phyloP scores from a whole-genome alignment of 305 asterid genomes.

The Solanum chacoense region DNA sequence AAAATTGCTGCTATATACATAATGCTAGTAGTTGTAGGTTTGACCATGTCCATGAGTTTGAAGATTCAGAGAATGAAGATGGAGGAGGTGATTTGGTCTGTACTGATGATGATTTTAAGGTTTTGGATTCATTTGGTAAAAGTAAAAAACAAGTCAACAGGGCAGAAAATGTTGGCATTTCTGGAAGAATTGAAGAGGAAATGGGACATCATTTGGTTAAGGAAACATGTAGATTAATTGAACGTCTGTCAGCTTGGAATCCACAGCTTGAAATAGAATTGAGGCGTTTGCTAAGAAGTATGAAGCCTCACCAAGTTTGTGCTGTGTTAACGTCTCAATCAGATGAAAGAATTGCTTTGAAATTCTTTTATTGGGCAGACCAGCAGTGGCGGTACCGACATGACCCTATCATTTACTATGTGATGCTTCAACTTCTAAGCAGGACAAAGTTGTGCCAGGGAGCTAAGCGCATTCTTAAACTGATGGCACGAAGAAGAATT shows the following conservation, averaged over 20 bases:
- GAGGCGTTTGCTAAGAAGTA: conserved; percentile 53
- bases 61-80: conserved; percentile 30
- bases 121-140: conserved; percentile 34
- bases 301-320: conserved; percentile 68
- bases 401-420: conserved; percentile 55
- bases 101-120: conserved; percentile 39
- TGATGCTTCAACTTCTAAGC: conserved; percentile 64
- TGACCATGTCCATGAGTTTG: conserved; percentile 21
- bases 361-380: conserved; percentile 86
- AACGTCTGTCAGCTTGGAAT: conserved; percentile 49
- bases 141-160: background rate
- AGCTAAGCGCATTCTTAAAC: conserved; percentile 71
- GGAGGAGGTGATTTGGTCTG: conserved; percentile 23
- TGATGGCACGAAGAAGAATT: conserved; percentile 56
- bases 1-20: conserved; percentile 16
- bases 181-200: conserved; percentile 42
- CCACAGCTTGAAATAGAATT: conserved; percentile 62
- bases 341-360: conserved; percentile 75
- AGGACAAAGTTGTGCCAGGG: conserved; percentile 90
- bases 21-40: conserved; percentile 23
- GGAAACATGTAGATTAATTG: conserved; percentile 61
- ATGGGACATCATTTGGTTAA: conserved; percentile 70
- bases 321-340: conserved; percentile 61
- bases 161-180: conserved; percentile 15
- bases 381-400: conserved; percentile 88